phyloP scores from a whole-genome alignment of 108 stramenopile genomes.

The Aurantiochytrium sp. region DNA sequence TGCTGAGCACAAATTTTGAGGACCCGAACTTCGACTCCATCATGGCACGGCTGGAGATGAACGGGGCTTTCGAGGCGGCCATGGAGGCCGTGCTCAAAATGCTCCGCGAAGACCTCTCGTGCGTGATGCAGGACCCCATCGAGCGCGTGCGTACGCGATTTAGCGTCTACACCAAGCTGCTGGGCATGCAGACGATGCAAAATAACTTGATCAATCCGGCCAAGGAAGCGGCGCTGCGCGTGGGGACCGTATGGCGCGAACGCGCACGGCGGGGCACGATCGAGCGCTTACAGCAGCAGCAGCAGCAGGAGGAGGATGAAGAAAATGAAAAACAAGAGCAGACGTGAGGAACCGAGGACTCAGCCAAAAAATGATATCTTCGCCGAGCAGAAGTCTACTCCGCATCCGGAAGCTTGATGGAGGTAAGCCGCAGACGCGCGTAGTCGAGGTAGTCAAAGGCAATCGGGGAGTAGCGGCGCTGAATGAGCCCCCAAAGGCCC shows the following conservation, averaged over 20 bases:
- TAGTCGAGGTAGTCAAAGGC: conserved; percentile 50
- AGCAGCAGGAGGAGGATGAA: no score
- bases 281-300: no score
- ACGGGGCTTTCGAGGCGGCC: not conserved
- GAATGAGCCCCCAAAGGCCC: conserved; percentile 50
- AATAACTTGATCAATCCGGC: not conserved
- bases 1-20: not conserved
- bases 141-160: not conserved
- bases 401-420: not conserved
- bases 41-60: not conserved
- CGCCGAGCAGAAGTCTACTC: not conserved
- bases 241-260: not conserved
- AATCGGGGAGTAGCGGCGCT: conserved; percentile 44
- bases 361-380: no score
- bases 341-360: no score
- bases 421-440: conserved; percentile 33
- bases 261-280: not conserved
- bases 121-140: not conserved
- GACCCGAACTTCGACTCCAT: conserved; percentile 3
- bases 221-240: not conserved
- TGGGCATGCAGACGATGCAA: not conserved
- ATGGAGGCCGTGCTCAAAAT: conserved; percentile 16
- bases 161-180: not conserved
- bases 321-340: no score
- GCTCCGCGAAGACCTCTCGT: not conserved